A percentile compares a stretch with the other conserved stretches of the same genome.
Conservation (phyloP, 2,329 filamentous ascomycete species). For the Salinomyces thailandicus region DNA sequence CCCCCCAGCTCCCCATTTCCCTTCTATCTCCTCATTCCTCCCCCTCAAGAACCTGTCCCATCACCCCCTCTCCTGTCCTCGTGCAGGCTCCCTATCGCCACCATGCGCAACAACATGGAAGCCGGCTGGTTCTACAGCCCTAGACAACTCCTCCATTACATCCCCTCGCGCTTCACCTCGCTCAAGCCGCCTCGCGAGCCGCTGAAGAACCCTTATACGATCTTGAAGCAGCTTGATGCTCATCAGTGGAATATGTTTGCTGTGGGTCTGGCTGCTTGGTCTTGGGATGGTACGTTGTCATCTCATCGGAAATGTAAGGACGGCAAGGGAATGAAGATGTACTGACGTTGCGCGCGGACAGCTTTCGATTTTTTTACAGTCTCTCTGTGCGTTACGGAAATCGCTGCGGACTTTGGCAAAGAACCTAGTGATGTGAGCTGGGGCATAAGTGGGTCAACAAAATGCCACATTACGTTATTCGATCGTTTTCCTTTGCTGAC, state of each 20-base stretch:
- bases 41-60: too few relatives aligned
- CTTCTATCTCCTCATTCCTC: too few relatives aligned
- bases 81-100: neutral
- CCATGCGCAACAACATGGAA: constrained; percentile 13
- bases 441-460: too few relatives aligned
- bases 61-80: neutral
- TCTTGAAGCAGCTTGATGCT: constrained; percentile 19
- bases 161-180: constrained; percentile 11
- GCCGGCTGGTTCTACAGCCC: constrained; percentile 17
- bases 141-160: constrained; percentile 11
- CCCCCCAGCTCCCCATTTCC: too few relatives aligned
- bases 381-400: constrained; percentile 46
- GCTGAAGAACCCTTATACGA: constrained; percentile 20
- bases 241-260: constrained; percentile 26
- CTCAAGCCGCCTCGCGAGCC: constrained; percentile 12
- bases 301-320: constrained; percentile 9
- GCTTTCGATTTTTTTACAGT: constrained; percentile 53
- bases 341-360: too few relatives aligned
- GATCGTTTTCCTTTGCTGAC: too few relatives aligned
- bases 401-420: constrained; percentile 44
- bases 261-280: constrained; percentile 31
- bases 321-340: constrained; percentile 53
- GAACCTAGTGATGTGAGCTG: constrained; percentile 51
- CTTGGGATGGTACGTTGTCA: constrained; percentile 38
- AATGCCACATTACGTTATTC: too few relatives aligned